A percentile compares a stretch with the other conserved stretches of the same genome.
These are phyloP conservation scores for Skeletonema tropicum DNA, from an alignment of 108 stramenopile genomes.

Conservation along the genomic window DNA sequence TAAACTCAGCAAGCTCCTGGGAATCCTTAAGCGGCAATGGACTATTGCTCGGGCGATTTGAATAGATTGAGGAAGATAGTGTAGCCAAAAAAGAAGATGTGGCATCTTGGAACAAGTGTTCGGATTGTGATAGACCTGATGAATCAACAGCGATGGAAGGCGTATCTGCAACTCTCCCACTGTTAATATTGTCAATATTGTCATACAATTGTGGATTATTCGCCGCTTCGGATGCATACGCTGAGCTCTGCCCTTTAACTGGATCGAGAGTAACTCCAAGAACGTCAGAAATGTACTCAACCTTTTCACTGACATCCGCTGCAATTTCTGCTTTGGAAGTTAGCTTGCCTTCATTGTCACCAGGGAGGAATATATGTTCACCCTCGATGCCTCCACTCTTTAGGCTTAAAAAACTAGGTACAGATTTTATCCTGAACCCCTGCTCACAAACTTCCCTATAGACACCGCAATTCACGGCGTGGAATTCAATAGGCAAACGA, in stretches of 20 bases:
- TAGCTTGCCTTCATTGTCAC: constrained; percentile 6
- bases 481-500: constrained; percentile 50
- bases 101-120: constrained; percentile 44
- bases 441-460: constrained; percentile 46
- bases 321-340: constrained; percentile 18
- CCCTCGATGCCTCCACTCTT: constrained; percentile 46
- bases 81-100: constrained; percentile 33
- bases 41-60: constrained; percentile 29
- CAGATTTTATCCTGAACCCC: constrained; percentile 38
- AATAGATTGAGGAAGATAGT: constrained; percentile 29
- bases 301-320: constrained; percentile 18
- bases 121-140: constrained; percentile 6
- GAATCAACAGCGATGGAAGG: background rate
- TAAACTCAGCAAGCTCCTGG: constrained; percentile 38
- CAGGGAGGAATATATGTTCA: constrained; percentile 10
- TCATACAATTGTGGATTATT: background rate
- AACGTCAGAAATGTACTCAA: constrained; percentile 9
- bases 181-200: background rate
- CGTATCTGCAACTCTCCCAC: background rate
- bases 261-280: constrained; percentile 12
- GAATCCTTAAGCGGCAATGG: constrained; percentile 32
- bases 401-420: constrained; percentile 44
- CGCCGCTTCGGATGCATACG: background rate
- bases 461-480: constrained; percentile 47
- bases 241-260: background rate